Conservation (phyloP, 495 filamentous ascomycete species). For the Evernia prunastri region DNA sequence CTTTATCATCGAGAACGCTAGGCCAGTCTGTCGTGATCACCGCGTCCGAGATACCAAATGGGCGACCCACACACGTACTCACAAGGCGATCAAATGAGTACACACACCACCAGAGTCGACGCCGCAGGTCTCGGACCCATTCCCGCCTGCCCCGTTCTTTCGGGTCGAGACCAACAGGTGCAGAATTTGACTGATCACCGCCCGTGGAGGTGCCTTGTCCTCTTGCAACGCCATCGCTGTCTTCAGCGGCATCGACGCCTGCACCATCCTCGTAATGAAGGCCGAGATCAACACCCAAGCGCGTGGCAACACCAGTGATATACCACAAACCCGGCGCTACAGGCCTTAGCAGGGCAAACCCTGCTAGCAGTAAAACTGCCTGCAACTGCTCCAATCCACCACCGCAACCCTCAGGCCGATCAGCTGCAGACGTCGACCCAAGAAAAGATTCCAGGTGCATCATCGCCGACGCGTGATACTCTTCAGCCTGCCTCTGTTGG, state of each 20-base stretch:
- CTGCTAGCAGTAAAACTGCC: conserved; percentile 80
- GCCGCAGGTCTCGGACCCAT: conserved; percentile 79
- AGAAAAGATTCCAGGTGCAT: conserved; percentile 85
- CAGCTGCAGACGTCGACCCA: conserved; percentile 52
- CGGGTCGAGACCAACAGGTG: conserved; percentile 35
- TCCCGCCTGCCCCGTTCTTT: conserved; percentile 69
- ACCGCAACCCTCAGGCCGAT: conserved; percentile 55
- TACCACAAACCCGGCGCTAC: conserved; percentile 95
- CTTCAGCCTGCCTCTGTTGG: conserved; percentile 79
- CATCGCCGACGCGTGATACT: conserved; percentile 92
- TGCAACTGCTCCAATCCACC: conserved; percentile 87
- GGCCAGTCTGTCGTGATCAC: conserved; percentile 93
- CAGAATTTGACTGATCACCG: conserved; percentile 10
- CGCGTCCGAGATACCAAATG: conserved; percentile 89
- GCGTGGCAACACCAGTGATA: conserved; percentile 87
- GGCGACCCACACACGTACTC: conserved; percentile 83
- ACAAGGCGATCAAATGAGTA: conserved; percentile 92
- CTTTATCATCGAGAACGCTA: conserved; percentile 75
- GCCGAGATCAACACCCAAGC: conserved; percentile 84
- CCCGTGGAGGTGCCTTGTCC: conserved; percentile 25
- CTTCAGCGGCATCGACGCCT: conserved; percentile 46
- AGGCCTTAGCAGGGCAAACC: conserved; percentile 83
- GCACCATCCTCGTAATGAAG: conserved; percentile 88
- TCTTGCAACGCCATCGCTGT: conserved; percentile 13
- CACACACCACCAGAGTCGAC: conserved; percentile 92